phyloP scores from a whole-genome alignment of 2,329 filamentous ascomycete genomes.

The Xylariaceae sp. region DNA sequence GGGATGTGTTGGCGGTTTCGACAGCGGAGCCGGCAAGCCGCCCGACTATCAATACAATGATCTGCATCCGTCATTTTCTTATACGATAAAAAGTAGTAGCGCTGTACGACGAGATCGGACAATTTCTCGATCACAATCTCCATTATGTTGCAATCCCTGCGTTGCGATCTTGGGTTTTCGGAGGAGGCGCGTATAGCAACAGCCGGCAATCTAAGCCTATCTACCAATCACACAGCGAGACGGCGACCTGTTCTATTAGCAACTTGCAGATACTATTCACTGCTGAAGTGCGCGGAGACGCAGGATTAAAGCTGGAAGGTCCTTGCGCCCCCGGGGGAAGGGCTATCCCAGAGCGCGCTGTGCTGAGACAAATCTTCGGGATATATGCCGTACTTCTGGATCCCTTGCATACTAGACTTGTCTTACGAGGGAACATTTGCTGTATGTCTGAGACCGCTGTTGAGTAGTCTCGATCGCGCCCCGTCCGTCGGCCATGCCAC shows the following conservation, averaged over 20 bases:
- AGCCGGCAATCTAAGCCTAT: background rate
- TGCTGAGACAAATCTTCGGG: constrained; percentile 8
- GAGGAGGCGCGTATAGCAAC: background rate
- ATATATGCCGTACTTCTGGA: background rate
- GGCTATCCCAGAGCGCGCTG: background rate
- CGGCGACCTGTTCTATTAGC: background rate
- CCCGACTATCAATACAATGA: background rate
- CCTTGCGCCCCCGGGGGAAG: background rate
- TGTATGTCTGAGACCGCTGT: constrained; percentile 4
- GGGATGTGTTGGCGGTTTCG: background rate
- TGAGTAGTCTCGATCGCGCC: background rate
- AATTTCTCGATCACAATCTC: background rate
- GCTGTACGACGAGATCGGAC: background rate
- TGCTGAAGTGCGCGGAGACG: background rate
- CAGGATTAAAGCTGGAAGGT: background rate
- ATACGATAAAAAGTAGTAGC: background rate
- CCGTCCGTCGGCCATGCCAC: background rate
- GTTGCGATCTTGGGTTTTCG: background rate
- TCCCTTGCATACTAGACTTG: constrained; percentile 3
- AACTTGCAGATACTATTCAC: background rate
- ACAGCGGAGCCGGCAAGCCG: background rate
- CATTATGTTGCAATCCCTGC: constrained; percentile 4
- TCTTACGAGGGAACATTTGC: background rate
- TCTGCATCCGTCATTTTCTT: background rate
- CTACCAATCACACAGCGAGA: background rate